phyloP scores from a whole-genome alignment of 2,329 filamentous ascomycete genomes.

The Periconia sp. region DNA sequence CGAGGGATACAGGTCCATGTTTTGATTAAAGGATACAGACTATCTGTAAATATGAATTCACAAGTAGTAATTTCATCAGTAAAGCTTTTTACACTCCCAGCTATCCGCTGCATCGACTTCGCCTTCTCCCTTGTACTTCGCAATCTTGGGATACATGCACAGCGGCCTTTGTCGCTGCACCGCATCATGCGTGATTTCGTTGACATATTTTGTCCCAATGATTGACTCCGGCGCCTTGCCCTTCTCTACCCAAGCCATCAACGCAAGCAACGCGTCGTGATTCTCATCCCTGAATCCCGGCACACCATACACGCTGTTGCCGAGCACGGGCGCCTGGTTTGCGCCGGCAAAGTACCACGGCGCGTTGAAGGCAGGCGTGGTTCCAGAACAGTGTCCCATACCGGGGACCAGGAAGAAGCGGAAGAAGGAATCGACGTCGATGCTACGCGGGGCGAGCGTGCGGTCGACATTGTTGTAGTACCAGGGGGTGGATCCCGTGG shows the following conservation, averaged over 20 bases:
- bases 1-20: no score
- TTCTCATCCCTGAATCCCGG: conserved; percentile 38
- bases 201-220: conserved; percentile 30
- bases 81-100: conserved; percentile 31
- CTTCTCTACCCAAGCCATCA: conserved; percentile 51
- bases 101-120: conserved; percentile 24
- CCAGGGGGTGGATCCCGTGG: conserved; percentile 54
- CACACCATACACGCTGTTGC: conserved; percentile 21
- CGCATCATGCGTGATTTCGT: conserved; percentile 21
- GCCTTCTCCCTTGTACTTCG: conserved; percentile 32
- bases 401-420: conserved; percentile 49
- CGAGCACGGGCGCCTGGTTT: conserved; percentile 18
- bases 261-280: conserved; percentile 49
- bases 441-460: conserved; percentile 35
- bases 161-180: conserved; percentile 34
- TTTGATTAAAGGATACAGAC: no score
- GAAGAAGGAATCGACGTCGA: conserved; percentile 45
- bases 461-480: conserved; percentile 53
- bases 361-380: conserved; percentile 37
- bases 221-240: conserved; percentile 43
- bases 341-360: conserved; percentile 51
- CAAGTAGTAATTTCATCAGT: conserved; percentile 1
- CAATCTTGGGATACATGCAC: conserved; percentile 38
- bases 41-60: no score
- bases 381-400: conserved; percentile 48